Evolutionary conservation across 164 flowering plant species (phyloP).

Genomic region (Magnolia officinalis): DNA sequence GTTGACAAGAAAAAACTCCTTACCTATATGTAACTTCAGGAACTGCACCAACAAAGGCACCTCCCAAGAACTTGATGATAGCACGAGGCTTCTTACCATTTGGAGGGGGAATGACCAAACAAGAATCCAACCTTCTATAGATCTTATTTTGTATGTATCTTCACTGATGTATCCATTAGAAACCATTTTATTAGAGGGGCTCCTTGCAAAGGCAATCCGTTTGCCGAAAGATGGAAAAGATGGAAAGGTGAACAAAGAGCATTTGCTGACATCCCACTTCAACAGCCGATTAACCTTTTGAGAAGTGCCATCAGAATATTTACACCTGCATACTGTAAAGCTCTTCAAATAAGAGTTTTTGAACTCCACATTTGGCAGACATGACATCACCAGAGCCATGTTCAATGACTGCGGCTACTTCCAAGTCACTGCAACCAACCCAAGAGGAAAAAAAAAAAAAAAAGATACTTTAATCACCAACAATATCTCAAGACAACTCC

Average conservation of each 20-base stretch:
- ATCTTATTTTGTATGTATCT: conserved; percentile 20
- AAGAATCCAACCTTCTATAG: conserved; percentile 55
- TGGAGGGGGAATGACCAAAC: conserved; percentile 72
- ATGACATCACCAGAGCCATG: conserved; percentile 19
- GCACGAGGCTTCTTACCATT: conserved; percentile 62
- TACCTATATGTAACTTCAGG: conserved; percentile 91
- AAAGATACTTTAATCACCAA: too few species aligned
- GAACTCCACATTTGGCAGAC: conserved; percentile 13
- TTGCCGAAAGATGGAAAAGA: conserved; percentile 10
- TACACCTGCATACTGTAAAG: background rate
- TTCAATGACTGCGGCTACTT: background rate
- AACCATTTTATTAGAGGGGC: conserved; percentile 20
- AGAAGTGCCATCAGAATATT: background rate
- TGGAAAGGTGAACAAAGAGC: conserved; percentile 1
- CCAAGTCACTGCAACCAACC: background rate
- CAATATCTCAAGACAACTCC: too few species aligned
- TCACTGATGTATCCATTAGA: conserved; percentile 33
- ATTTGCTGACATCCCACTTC: background rate
- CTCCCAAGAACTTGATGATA: conserved; percentile 80
- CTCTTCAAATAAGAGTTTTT: conserved; percentile 8
- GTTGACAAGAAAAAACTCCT: background rate
- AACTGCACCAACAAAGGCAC: conserved; percentile 92
- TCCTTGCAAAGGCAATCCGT: conserved; percentile 5
- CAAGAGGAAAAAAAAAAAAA: background rate
- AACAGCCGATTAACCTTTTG: background rate